A percentile compares a stretch with the other conserved stretches of the same genome.
Conservation (phyloP, 129 eudicot species). For the Lactuca sativa region DNA sequence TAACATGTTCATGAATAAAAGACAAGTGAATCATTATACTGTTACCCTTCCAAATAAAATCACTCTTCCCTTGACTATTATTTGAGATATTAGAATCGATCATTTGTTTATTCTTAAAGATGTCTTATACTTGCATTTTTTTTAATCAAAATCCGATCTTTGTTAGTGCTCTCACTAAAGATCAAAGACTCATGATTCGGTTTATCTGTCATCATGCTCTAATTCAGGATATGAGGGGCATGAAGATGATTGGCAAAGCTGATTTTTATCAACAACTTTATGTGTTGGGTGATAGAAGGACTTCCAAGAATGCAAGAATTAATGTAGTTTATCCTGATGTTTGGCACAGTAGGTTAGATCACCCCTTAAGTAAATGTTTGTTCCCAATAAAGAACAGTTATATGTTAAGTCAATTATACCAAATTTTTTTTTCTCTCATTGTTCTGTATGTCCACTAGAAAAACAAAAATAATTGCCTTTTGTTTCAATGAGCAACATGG, state of each 20-base stretch:
- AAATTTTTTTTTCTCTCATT: not conserved
- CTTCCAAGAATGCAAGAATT: not conserved
- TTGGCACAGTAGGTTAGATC: not conserved
- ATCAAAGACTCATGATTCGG: not conserved
- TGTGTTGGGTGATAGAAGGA: not conserved
- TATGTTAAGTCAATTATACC: not conserved
- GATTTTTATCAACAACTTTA: not conserved
- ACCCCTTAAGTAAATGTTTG: not conserved
- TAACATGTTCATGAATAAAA: too few relatives aligned
- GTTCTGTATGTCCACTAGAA: not conserved
- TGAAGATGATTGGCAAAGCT: constrained; percentile 2
- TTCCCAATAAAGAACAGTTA: not conserved
- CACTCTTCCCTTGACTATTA: too few relatives aligned
- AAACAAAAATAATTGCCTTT: not conserved
- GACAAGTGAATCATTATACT: too few relatives aligned
- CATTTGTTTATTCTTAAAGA: not conserved
- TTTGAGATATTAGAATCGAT: not conserved
- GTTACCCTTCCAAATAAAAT: too few relatives aligned
- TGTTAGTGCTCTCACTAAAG: not conserved
- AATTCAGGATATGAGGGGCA: not conserved
- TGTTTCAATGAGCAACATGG: not conserved
- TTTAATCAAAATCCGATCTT: not conserved
- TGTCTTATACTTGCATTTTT: not conserved
- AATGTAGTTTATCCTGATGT: not conserved
- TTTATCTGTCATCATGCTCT: not conserved